Conservation (phyloP, 1,284 basidiomycete species). For the Naganishia cerealis region DNA sequence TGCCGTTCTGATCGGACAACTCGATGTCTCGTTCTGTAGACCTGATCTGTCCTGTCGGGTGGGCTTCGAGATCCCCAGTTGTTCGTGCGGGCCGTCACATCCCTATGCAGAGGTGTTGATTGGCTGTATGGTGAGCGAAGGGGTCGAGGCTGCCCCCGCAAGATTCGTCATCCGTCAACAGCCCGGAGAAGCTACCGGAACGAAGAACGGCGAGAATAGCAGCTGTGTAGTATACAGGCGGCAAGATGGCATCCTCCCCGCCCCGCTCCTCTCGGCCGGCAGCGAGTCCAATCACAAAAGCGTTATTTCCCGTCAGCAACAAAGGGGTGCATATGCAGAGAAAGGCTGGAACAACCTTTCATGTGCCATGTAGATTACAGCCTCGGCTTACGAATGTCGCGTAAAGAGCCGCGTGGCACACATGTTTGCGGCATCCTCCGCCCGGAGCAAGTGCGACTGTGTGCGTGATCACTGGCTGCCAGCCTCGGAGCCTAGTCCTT, state of each 20-base stretch:
- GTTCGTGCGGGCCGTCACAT: too few species aligned
- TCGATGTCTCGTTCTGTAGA: too few species aligned
- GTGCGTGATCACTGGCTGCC: too few species aligned
- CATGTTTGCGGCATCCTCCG: slow-evolving; percentile 23
- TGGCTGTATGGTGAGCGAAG: too few species aligned
- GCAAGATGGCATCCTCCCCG: neutral
- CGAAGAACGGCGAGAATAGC: slow-evolving; percentile 1
- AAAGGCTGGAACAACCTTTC: neutral
- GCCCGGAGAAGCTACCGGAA: neutral
- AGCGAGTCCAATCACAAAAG: neutral
- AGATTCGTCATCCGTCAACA: too few species aligned
- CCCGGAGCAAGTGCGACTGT: neutral
- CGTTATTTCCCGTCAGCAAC: slow-evolving; percentile 2
- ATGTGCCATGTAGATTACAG: neutral
- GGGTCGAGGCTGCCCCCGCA: too few species aligned
- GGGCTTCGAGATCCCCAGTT: too few species aligned
- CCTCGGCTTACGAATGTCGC: slow-evolving; percentile 10
- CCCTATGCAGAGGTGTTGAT: too few species aligned
- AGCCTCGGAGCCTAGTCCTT: too few species aligned
- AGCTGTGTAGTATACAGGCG: neutral
- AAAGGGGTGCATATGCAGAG: neutral
- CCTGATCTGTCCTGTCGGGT: too few species aligned
- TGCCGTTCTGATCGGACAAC: too few species aligned
- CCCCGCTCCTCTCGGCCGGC: neutral
- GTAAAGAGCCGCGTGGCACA: slow-evolving; percentile 15